Evolutionary conservation across 176 grass and related monocot genomes (phyloP), one percentile per base, ranked within the genome.

Genomic region (Eremochloa ophiuroides): DNA sequence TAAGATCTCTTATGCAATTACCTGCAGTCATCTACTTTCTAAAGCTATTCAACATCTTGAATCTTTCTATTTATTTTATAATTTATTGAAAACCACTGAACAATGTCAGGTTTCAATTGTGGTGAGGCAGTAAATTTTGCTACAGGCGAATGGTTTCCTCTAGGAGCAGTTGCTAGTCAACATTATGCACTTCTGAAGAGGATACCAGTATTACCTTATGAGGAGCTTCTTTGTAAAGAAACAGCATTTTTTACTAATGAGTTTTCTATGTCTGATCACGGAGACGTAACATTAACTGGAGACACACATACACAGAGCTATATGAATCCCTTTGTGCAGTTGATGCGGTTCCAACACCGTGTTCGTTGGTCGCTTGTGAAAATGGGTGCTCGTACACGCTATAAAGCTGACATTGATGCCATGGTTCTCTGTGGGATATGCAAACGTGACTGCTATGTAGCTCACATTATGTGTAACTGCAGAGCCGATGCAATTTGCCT

Each of bases 61-160:
- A 67, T 78, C 5, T 38, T 75, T 23, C 61, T 65, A 78, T 65
- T 66, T 22, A 31, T 85, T 62, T 76, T 26, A 73, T 73, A 43
- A 37, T 78, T 77, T 78, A 73, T 27, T 28, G 55, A 11, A 12
- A 76, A 73, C 73, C 7, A 14, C 28, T 80, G 38, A 39, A 77
- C 53, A 80, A 62, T 73, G 3, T n/a, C 61, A 94, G 92, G 92
- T 80, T 94, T 94, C 82, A 94, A 94, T 73, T 94, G 92, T 78
- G 95, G 95, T 7, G 95, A 98, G 84, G 95, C 92, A 66, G 95
- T 98, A 71, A 98, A 98, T 83, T 98, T 98, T 48, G 95, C 95
- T 30, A 88, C 74, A 37, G 71, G 84, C 3, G 88, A 98, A 74
- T 98, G 95, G 95, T 98, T 94, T 79, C 90, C 90, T 59, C 77